Conservation (phyloP, 257 asterid genomes). For the Jacaranda mimosifolia region DNA sequence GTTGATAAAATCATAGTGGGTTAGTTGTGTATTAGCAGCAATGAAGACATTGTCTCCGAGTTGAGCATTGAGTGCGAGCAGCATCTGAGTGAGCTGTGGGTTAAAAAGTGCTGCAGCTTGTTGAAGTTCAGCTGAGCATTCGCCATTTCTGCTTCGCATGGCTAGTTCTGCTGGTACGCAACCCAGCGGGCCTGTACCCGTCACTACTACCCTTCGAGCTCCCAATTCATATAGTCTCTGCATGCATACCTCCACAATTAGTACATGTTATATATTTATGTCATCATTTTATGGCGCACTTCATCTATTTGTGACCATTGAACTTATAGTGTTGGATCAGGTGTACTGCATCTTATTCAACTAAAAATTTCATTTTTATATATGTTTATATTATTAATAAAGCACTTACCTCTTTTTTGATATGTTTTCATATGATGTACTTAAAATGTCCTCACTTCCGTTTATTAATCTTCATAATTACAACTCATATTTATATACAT, state of each 20-base stretch:
- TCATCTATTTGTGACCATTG: no score
- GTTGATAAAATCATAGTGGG: conserved; percentile 70
- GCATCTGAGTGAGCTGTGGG: conserved; percentile 71
- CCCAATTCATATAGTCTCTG: conserved; percentile 76
- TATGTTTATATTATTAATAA: no score
- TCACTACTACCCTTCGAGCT: conserved; percentile 80
- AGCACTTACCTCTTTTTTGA: no score
- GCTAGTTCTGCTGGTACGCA: conserved; percentile 91
- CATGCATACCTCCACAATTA: neutral
- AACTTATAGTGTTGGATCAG: no score
- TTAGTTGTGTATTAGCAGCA: conserved; percentile 68
- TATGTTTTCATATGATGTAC: no score
- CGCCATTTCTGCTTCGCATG: conserved; percentile 59
- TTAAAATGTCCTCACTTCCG: no score
- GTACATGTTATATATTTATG: no score
- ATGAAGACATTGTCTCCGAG: conserved; percentile 62
- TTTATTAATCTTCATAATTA: no score
- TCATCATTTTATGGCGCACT: no score
- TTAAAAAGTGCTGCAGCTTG: conserved; percentile 66
- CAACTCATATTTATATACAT: no score
- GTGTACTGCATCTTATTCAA: no score
- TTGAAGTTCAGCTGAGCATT: conserved; percentile 75
- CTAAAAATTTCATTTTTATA: no score
- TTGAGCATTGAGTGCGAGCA: conserved; percentile 55
- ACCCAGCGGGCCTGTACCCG: conserved; percentile 92